Evolutionary conservation across 768 basidiomycete species (phyloP), one percentile per base, ranked within the genome.

Genomic region (Chiua virens): DNA sequence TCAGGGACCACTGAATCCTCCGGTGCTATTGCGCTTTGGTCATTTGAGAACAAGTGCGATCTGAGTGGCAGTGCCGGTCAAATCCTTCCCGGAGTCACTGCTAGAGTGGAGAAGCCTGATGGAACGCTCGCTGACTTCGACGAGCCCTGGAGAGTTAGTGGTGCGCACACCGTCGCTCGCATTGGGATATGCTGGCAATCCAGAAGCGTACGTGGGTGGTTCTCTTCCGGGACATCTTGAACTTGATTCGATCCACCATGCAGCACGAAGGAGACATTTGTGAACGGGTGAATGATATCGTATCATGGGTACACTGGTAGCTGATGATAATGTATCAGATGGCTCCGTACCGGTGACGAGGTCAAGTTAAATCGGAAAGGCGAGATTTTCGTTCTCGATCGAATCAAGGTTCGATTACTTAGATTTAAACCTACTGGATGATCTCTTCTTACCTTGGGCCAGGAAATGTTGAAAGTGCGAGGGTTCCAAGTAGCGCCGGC

Each of bases 381-480:
- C 11, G 85, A 89, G 54, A 61, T 89, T 2, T 87, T 81, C 59
- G 72, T 90, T 23, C 80, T 90, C 13, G 88, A 90, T 64, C 80
- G 88, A 22, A 64, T 89, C 49, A 90, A 89, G 77, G 86, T 84
- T 57, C n/a, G 54, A 8, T 8, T 8, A 27, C 25, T 44, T 30
- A 3, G 22, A 27, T 4, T 3, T 30, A 17, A 20, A 25, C 20
- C 39, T 17, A 2, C 17, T 25, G 20, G 39, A 13, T 30, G 8
- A 8, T 22, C 13, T 27, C 25, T 5, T 17, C 36, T 27, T 8
- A 55, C 3, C 18, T 17, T 30, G 47, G 2, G 2, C 1, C 49
- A 86, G 86, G 86, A 89, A 73, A 81, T 87, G 49, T 74, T 88
- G 68, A 88, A 90, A 69, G 81, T 85, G 35, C 74, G 77, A 60